Percentiles rank a stretch among this genome's conserved stretches.
These are phyloP conservation scores for Ophiostoma quercus DNA, from an alignment of 2,329 filamentous ascomycete species.

Conservation along the genomic window DNA sequence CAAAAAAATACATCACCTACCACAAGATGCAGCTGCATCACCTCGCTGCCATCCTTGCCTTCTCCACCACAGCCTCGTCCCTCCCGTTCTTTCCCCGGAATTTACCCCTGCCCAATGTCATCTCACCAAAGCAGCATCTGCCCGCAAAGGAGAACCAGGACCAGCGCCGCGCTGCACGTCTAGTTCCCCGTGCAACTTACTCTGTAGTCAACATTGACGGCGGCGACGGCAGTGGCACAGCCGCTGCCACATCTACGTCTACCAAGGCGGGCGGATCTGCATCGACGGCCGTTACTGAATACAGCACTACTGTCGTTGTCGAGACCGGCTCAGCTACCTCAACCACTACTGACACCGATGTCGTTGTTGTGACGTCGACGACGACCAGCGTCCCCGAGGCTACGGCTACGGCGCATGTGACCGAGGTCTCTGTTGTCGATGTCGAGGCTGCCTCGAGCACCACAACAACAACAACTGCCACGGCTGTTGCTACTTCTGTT, in stretches of 20 bases:
- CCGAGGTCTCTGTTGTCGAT: slow-evolving; percentile 29
- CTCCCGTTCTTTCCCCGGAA: slow-evolving; percentile 29
- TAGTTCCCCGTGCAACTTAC: slow-evolving; percentile 36
- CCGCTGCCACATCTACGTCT: neutral
- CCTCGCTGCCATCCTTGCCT: slow-evolving; percentile 21
- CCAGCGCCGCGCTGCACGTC: slow-evolving; percentile 19
- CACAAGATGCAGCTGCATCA: slow-evolving; percentile 27
- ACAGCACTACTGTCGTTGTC: slow-evolving; percentile 20
- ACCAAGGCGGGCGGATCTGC: neutral
- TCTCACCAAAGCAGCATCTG: neutral
- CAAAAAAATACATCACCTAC: neutral
- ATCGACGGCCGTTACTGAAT: neutral
- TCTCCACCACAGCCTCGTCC: slow-evolving; percentile 22
- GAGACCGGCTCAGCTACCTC: slow-evolving; percentile 29
- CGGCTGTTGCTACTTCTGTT: neutral
- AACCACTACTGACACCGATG: slow-evolving; percentile 30
- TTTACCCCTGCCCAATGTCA: neutral
- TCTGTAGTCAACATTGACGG: slow-evolving; percentile 39
- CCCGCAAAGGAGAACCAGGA: neutral
- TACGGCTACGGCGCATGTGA: slow-evolving; percentile 28
- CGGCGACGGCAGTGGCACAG: slow-evolving; percentile 17
- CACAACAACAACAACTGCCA: slow-evolving; percentile 19
- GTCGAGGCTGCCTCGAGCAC: slow-evolving; percentile 23
- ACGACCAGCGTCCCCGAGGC: slow-evolving; percentile 17
- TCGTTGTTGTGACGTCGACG: slow-evolving; percentile 24